phyloP scores from a whole-genome alignment of 2,329 filamentous ascomycete genomes.

The Diaporthe velutina region DNA sequence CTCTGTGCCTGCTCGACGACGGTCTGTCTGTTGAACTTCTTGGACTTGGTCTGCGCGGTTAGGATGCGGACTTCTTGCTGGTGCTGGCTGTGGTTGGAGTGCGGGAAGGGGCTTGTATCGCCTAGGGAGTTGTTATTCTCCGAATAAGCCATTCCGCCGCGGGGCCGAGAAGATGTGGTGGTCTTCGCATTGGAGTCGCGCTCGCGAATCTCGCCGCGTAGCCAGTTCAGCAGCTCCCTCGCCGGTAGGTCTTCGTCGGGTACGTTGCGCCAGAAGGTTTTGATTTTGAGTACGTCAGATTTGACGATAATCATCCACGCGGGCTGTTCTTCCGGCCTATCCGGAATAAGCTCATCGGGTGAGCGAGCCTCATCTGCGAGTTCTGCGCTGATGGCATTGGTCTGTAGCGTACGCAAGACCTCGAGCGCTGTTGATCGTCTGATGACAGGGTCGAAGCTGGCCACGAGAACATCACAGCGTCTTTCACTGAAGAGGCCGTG shows the following conservation, averaged over 20 bases:
- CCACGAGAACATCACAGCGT: conserved; percentile 89
- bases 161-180: conserved; percentile 39
- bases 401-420: conserved; percentile 84
- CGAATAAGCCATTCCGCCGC: conserved; percentile 11
- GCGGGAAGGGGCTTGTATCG: conserved; percentile 36
- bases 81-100: conserved; percentile 48
- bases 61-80: conserved; percentile 88
- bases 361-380: conserved; percentile 84
- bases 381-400: conserved; percentile 88
- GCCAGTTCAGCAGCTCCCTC: conserved; percentile 81
- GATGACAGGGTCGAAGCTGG: conserved; percentile 84
- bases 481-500: conserved; percentile 71
- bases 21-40: conserved; percentile 89
- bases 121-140: conserved; percentile 28
- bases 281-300: conserved; percentile 83
- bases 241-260: conserved; percentile 81
- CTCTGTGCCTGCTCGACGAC: conserved; percentile 84
- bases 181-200: conserved; percentile 70
- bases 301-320: conserved; percentile 93
- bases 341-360: conserved; percentile 82
- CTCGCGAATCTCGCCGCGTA: conserved; percentile 86
- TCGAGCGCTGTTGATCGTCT: conserved; percentile 83
- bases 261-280: conserved; percentile 81
- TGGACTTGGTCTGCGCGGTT: conserved; percentile 83
- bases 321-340: conserved; percentile 82